These are phyloP conservation scores for Saccharomycopsis sp. DNA, from an alignment of 805 yeast genomes.

Conservation along the genomic window DNA sequence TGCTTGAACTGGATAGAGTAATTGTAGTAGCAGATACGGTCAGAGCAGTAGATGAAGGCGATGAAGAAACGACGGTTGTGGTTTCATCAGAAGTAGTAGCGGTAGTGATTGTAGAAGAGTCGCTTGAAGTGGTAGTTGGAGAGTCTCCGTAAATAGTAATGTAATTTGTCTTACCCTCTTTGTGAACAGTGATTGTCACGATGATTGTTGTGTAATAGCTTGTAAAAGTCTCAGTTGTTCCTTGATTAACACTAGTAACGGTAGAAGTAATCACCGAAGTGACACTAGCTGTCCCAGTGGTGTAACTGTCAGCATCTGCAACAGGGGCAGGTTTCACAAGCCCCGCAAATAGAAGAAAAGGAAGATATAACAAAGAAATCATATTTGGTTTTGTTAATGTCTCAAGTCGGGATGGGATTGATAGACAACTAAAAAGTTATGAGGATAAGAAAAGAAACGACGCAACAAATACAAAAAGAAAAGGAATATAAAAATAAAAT, in stretches of 20 bases:
- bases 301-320: constrained; percentile 10
- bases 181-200: constrained; percentile 19
- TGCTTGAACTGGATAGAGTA: not conserved
- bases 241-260: constrained; percentile 17
- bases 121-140: constrained; percentile 5
- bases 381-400: not conserved
- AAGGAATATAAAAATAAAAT: constrained; percentile 1
- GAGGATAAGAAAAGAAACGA: not conserved
- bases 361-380: constrained; percentile 3
- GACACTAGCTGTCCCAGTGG: constrained; percentile 10
- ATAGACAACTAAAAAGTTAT: constrained; percentile 1
- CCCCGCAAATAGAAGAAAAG: not conserved
- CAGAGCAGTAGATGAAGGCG: not conserved
- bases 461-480: not conserved
- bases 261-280: constrained; percentile 18
- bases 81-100: not conserved
- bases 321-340: constrained; percentile 16
- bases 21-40: not conserved
- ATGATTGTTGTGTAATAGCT: constrained; percentile 21
- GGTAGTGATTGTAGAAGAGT: constrained; percentile 1
- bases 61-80: not conserved
- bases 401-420: not conserved
- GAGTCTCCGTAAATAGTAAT: constrained; percentile 17
- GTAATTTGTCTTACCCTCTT: constrained; percentile 15
- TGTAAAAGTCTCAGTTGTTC: constrained; percentile 19